A percentile compares a stretch with the other conserved stretches of the same genome.
Evolutionary conservation across 2,329 filamentous ascomycete species (phyloP).

Genomic region (Fusarium palustre): DNA sequence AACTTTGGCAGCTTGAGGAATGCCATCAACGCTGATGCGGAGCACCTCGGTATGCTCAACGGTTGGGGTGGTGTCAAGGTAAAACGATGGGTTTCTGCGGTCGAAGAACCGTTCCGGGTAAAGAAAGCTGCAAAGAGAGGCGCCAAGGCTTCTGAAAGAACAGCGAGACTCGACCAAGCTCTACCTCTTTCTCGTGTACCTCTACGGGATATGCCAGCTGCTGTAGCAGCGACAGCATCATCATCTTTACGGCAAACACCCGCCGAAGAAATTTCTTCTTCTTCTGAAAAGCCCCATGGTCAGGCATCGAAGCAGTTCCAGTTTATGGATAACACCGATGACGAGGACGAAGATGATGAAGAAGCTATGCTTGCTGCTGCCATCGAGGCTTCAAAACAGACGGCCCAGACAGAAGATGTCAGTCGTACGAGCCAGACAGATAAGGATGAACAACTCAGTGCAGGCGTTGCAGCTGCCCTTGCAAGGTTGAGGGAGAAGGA

Average conservation of each 20-base stretch:
- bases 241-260: slow-evolving; percentile 40
- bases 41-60: slow-evolving; percentile 84
- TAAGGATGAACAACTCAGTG: slow-evolving; percentile 60
- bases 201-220: slow-evolving; percentile 54
- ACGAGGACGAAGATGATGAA: slow-evolving; percentile 57
- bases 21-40: slow-evolving; percentile 87
- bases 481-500: slow-evolving; percentile 65
- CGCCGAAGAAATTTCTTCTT: slow-evolving; percentile 17
- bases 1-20: slow-evolving; percentile 91
- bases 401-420: slow-evolving; percentile 47
- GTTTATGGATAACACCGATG: slow-evolving; percentile 57
- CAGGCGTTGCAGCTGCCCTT: slow-evolving; percentile 70
- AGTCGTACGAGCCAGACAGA: slow-evolving; percentile 35
- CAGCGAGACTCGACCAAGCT: slow-evolving; percentile 53
- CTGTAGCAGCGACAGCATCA: slow-evolving; percentile 4
- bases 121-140: slow-evolving; percentile 72
- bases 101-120: slow-evolving; percentile 86
- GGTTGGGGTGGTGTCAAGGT: slow-evolving; percentile 98
- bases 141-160: slow-evolving; percentile 44
- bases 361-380: slow-evolving; percentile 63
- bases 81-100: slow-evolving; percentile 82
- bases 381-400: slow-evolving; percentile 60
- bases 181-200: slow-evolving; percentile 56
- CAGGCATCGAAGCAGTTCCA: slow-evolving; percentile 51
- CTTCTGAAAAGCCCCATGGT: slow-evolving; percentile 16